Conservation (phyloP, 345 rosid genomes). For the Durio zibethinus region DNA sequence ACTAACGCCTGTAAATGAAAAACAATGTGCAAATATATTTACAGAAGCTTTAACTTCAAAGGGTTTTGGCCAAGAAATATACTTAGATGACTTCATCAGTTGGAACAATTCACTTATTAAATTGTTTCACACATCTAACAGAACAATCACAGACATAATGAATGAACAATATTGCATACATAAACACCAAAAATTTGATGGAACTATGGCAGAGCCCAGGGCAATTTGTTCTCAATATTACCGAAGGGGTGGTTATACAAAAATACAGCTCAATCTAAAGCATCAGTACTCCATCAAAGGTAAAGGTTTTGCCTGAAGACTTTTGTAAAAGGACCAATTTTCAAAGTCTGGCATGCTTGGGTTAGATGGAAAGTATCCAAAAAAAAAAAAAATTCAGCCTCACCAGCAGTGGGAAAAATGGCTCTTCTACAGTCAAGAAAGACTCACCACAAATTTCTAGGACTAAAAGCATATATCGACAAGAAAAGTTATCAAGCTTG, state of each 20-base stretch:
- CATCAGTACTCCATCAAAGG: neutral
- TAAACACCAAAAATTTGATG: neutral
- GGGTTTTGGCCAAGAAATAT: neutral
- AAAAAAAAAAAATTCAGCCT: neutral
- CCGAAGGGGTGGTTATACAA: neutral
- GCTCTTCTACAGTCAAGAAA: neutral
- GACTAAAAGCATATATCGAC: neutral
- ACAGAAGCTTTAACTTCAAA: slow-evolving; percentile 1
- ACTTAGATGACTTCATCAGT: neutral
- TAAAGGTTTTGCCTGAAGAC: neutral
- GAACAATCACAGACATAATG: neutral
- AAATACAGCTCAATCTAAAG: neutral
- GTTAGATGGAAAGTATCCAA: neutral
- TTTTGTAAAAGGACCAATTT: neutral
- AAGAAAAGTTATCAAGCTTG: neutral
- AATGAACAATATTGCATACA: neutral
- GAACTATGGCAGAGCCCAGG: neutral
- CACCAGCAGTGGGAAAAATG: neutral
- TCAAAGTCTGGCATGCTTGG: neutral
- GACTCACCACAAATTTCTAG: too few relatives aligned
- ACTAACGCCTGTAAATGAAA: slow-evolving; percentile 53
- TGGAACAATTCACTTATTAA: neutral
- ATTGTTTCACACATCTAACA: neutral
- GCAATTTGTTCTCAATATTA: neutral
- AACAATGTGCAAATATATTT: neutral